A percentile compares a stretch with the other conserved stretches of the same genome.
Evolutionary conservation across 1,139 yeast genomes (phyloP).

Genomic region (Yamadazyma sp.): DNA sequence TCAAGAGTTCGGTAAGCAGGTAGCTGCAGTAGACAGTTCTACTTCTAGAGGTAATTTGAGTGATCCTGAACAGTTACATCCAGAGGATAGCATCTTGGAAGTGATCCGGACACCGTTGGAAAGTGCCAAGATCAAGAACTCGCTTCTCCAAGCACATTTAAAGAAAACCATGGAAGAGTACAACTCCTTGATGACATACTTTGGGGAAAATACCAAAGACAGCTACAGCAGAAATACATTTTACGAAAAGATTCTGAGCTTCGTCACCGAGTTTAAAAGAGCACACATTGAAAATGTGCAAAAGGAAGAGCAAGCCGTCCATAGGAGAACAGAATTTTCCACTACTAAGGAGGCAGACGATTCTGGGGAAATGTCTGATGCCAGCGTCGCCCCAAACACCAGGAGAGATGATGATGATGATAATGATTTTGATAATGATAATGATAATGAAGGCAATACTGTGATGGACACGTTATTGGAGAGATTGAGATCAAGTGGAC

Average conservation of each 20-base stretch:
- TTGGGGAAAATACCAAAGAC: conserved; percentile 79
- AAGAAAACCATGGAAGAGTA: conserved; percentile 55
- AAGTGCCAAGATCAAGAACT: conserved; percentile 63
- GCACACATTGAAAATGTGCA: conserved; percentile 50
- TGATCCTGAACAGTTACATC: conserved; percentile 67
- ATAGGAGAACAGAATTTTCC: conserved; percentile 28
- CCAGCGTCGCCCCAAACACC: conserved; percentile 7
- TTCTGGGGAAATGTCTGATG: conserved; percentile 11
- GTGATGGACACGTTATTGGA: conserved; percentile 42
- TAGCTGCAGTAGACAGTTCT: conserved; percentile 56
- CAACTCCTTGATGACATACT: conserved; percentile 66
- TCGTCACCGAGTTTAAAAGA: conserved; percentile 42
- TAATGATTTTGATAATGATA: too few relatives aligned
- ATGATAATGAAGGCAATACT: conserved; percentile 2
- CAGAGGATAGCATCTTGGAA: conserved; percentile 65
- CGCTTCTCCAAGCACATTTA: conserved; percentile 56
- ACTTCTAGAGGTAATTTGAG: conserved; percentile 73
- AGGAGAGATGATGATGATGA: background rate
- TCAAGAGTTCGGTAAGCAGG: conserved; percentile 53
- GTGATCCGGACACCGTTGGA: conserved; percentile 51
- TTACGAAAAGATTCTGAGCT: conserved; percentile 36
- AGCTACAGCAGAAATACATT: conserved; percentile 39
- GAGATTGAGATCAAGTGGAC: conserved; percentile 35
- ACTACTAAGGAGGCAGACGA: conserved; percentile 13
- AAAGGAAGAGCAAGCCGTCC: conserved; percentile 36